Base-by-base conservation (phyloP, 192 early-diverging fungal species). In the Podila verticillata region DNA sequence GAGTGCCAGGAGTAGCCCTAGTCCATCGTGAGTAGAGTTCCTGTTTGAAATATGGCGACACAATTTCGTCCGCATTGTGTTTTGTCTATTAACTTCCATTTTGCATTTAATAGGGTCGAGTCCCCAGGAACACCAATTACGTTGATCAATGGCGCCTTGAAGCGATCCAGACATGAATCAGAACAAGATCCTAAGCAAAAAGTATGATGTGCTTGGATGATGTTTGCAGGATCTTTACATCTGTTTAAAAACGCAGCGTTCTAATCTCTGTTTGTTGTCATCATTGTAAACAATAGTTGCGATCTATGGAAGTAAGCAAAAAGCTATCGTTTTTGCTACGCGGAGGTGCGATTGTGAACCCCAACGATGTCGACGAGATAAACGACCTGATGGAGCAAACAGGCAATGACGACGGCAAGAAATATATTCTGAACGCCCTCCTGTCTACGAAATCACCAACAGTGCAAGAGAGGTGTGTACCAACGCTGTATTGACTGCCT, bases 341-440 rank as follows among this genome's bases (percentile, higher is more conserved):
- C 30, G 77, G 77, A 7, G 77, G 77, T 0, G 66, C 70, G 2
- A 68, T 80, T 19, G 15, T 30, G 30, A 48, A 61, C 1, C 15
- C 51, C 34, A 39, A 44, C 6, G 29, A 66, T 62, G 30, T 72
- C 3, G 28, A 57, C 3, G 10, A n/a, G 0, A 28, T 80, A 5
- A 63, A 61, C 5, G 56, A 48, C 3, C 6, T 80, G 15, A 72
- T 80, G 77, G 9, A 28, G 24, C 5, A 20, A 15, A 48, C 61
- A 3, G 9, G 28, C 19, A 65, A 80, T 17, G 12, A 28, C 6
- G 57, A 8, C 7, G 70, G 70, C 1, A 67, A 29, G 31, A 72
- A 62, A 24, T 49, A 57, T 12, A 68, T 80, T 19, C 65, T 80
- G 10, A 80, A 67, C 22, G 51, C 66, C 3, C 61, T 80, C 7